phyloP scores from a whole-genome alignment of 1,284 basidiomycete species.

The Phellinidium pouzarii region DNA sequence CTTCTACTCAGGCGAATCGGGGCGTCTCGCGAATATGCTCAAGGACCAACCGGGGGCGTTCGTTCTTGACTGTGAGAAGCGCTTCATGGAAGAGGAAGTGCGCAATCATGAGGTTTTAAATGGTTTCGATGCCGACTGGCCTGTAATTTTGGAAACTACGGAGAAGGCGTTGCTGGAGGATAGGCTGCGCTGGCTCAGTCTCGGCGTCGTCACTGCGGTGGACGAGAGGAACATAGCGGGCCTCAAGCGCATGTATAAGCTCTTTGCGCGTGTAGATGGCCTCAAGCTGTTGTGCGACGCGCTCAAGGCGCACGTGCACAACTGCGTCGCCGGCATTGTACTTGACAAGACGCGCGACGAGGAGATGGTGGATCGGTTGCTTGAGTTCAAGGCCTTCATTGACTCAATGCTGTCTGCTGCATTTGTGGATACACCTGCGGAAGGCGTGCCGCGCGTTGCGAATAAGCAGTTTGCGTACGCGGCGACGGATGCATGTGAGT shows the following conservation, averaged over 20 bases:
- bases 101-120: constrained; percentile 48
- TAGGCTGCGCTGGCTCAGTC: constrained; percentile 48
- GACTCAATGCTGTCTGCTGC: constrained; percentile 29
- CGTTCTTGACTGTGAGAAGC: constrained; percentile 40
- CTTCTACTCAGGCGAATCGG: constrained; percentile 51
- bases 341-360: constrained; percentile 54
- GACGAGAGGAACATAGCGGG: constrained; percentile 40
- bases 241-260: constrained; percentile 54
- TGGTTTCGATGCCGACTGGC: constrained; percentile 37
- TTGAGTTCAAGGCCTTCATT: constrained; percentile 63
- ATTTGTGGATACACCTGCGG: constrained; percentile 6
- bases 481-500: constrained; percentile 66
- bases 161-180: constrained; percentile 47
- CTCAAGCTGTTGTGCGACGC: constrained; percentile 51
- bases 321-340: constrained; percentile 49
- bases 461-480: constrained; percentile 29
- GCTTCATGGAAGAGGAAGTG: constrained; percentile 49
- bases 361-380: constrained; percentile 72
- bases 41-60: constrained; percentile 47
- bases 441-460: background rate
- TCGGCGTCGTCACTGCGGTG: constrained; percentile 53
- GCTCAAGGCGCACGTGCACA: constrained; percentile 51
- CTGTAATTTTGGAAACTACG: constrained; percentile 40
- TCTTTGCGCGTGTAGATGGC: constrained; percentile 57
- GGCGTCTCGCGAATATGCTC: constrained; percentile 27